A percentile compares a stretch with the other conserved stretches of the same genome.
Evolutionary conservation across 106 monocot species (phyloP).

Genomic region (Dendrobium nobile): DNA sequence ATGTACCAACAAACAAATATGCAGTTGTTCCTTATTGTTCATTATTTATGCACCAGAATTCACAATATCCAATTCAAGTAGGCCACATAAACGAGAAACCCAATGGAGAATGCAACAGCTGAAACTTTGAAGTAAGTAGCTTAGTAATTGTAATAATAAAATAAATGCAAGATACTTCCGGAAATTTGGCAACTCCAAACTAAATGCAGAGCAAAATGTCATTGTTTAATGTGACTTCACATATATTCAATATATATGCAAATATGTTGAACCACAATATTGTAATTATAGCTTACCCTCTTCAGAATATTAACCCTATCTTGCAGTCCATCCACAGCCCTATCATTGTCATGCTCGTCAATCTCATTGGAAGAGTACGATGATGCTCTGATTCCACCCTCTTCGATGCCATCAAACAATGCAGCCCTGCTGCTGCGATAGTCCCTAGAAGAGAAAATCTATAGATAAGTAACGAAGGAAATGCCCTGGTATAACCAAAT

Average conservation of each 20-base stretch:
- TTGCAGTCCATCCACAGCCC: slow-evolving; percentile 40
- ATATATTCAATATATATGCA: not conserved
- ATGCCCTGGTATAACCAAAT: not conserved
- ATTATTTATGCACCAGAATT: not conserved
- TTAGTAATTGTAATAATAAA: not conserved
- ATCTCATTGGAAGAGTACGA: slow-evolving; percentile 44
- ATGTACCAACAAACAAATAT: not conserved
- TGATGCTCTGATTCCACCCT: slow-evolving; percentile 38
- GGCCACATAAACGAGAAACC: not conserved
- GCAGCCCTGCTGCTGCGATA: slow-evolving; percentile 39
- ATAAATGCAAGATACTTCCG: not conserved
- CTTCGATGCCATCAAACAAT: slow-evolving; percentile 57
- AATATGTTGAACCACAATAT: not conserved
- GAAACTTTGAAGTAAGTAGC: not conserved
- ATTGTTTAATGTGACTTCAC: not conserved
- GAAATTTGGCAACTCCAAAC: slow-evolving; percentile 1
- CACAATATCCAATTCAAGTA: not conserved
- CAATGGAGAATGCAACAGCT: not conserved
- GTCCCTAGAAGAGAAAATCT: slow-evolving; percentile 22
- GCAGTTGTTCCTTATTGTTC: not conserved
- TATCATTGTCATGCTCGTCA: slow-evolving; percentile 46
- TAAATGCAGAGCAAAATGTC: not conserved
- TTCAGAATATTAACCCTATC: slow-evolving; percentile 53
- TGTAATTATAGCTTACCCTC: slow-evolving; percentile 29
- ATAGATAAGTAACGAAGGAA: not conserved